These are phyloP conservation scores for Poronia punctata DNA, from an alignment of 495 filamentous ascomycete genomes.

Conservation along the genomic window DNA sequence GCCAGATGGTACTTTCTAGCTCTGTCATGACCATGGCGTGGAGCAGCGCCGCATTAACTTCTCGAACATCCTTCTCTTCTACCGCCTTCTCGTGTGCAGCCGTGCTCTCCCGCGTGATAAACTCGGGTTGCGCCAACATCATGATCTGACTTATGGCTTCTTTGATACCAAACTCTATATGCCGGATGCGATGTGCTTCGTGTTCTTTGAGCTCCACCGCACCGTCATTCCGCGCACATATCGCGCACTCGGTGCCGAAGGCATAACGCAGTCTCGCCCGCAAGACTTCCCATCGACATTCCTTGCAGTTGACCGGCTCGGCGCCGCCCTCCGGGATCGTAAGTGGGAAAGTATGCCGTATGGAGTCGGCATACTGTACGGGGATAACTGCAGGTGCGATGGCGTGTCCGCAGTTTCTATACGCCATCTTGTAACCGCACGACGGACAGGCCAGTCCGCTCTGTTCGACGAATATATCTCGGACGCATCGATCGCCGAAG, in stretches of 20 bases:
- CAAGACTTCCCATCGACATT: slow-evolving; percentile 19
- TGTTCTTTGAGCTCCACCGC: slow-evolving; percentile 5
- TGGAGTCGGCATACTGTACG: slow-evolving; percentile 6
- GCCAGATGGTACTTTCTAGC: slow-evolving; percentile 20
- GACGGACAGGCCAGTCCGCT: slow-evolving; percentile 16
- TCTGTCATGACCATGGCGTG: slow-evolving; percentile 20
- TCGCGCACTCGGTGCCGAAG: slow-evolving; percentile 15
- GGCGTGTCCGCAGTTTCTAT: slow-evolving; percentile 14
- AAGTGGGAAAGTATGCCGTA: slow-evolving; percentile 20
- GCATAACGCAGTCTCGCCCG: slow-evolving; percentile 14
- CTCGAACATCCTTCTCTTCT: slow-evolving; percentile 13
- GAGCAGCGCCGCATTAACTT: slow-evolving; percentile 17
- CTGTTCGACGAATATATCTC: slow-evolving; percentile 1
- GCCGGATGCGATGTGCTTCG: slow-evolving; percentile 14
- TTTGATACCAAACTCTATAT: slow-evolving; percentile 11
- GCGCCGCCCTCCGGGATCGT: slow-evolving; percentile 20
- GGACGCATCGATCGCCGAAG: slow-evolving; percentile 23
- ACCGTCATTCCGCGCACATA: slow-evolving; percentile 11
- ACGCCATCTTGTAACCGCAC: slow-evolving; percentile 18
- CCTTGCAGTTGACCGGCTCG: slow-evolving; percentile 16
- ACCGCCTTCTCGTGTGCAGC: slow-evolving; percentile 9
- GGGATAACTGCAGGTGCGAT: slow-evolving; percentile 17
- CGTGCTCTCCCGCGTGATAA: slow-evolving; percentile 18
- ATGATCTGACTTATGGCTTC: slow-evolving; percentile 11
- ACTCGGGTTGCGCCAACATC: slow-evolving; percentile 17